Evolutionary conservation across 352 stramenopile species (phyloP).

Genomic region (Sclerospora graminicola): DNA sequence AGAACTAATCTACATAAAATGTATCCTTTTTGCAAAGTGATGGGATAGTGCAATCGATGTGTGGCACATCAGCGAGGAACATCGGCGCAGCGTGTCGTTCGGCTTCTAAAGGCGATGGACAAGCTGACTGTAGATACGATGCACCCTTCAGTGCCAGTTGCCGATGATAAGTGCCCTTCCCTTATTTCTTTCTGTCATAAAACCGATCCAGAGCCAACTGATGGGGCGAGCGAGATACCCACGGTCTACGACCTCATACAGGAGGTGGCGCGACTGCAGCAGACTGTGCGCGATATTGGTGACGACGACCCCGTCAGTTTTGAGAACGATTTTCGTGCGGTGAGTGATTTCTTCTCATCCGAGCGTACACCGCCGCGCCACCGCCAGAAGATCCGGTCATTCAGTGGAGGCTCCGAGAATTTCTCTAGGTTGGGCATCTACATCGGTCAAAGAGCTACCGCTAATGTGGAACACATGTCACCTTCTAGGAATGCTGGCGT

Average conservation of each 20-base stretch:
- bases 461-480: slow-evolving; percentile 18
- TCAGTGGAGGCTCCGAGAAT: slow-evolving; percentile 13
- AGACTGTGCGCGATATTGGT: slow-evolving; percentile 30
- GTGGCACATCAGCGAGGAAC: slow-evolving; percentile 3
- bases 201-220: slow-evolving; percentile 15
- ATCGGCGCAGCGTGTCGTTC: background rate
- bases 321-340: slow-evolving; percentile 19
- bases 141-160: background rate
- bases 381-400: slow-evolving; percentile 10
- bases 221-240: slow-evolving; percentile 23
- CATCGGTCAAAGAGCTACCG: slow-evolving; percentile 14
- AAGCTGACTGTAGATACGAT: background rate
- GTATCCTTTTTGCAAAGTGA: no score
- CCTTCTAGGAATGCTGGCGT: slow-evolving; percentile 18
- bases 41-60: slow-evolving; percentile 8
- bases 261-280: slow-evolving; percentile 36
- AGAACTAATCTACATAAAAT: no score
- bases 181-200: slow-evolving; percentile 15
- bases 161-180: slow-evolving; percentile 1
- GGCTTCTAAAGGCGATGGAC: background rate
- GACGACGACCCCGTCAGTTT: slow-evolving; percentile 24
- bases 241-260: slow-evolving; percentile 47
- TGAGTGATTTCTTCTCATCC: slow-evolving; percentile 9
- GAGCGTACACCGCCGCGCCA: slow-evolving; percentile 16
- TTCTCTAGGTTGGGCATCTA: slow-evolving; percentile 21